These are phyloP conservation scores for Linnemannia exigua DNA, from an alignment of 192 early-diverging fungal species.

Conservation along the genomic window DNA sequence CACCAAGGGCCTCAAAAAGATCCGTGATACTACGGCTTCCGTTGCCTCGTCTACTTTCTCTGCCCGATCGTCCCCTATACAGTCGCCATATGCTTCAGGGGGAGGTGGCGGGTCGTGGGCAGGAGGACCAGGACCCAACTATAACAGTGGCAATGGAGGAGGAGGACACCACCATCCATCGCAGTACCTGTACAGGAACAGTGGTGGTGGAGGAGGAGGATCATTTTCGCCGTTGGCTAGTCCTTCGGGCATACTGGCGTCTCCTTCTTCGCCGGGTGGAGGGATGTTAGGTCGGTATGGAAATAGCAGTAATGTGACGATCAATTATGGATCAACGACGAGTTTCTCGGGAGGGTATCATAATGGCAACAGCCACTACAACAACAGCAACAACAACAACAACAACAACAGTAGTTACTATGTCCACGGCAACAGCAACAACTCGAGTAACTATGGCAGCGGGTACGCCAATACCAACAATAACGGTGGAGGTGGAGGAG, in stretches of 20 bases:
- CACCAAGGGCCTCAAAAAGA: constrained; percentile 26
- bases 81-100: background rate
- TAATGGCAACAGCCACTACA: background rate
- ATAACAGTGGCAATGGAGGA: background rate
- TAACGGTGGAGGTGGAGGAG: background rate
- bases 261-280: constrained; percentile 12
- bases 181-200: background rate
- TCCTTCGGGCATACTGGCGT: background rate
- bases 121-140: too few species aligned
- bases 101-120: background rate
- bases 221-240: constrained; percentile 28
- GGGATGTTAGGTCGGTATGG: constrained; percentile 13
- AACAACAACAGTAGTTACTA: background rate
- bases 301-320: background rate
- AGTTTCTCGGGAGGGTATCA: background rate
- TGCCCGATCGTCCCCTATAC: background rate
- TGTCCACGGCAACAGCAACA: background rate
- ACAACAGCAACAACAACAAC: background rate
- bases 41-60: background rate
- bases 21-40: background rate
- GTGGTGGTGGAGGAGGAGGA: background rate
- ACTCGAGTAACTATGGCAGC: background rate
- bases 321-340: background rate
- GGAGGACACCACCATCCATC: background rate
- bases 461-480: background rate